phyloP scores from a whole-genome alignment of 2,329 filamentous ascomycete species.

The Dichotomopilus funicola region DNA sequence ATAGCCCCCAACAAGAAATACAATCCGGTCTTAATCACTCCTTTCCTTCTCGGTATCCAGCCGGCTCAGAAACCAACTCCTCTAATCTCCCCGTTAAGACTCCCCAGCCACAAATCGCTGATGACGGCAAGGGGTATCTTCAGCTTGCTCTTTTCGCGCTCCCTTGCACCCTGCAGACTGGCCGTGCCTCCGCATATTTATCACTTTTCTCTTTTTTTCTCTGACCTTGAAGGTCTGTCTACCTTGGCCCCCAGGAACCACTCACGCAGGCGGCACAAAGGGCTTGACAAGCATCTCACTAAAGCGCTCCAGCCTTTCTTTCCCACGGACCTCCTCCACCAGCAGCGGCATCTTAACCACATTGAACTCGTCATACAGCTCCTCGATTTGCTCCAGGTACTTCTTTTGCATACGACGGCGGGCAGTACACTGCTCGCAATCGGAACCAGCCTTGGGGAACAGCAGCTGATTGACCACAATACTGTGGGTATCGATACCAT shows the following conservation, averaged over 20 bases:
- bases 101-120: too few relatives aligned
- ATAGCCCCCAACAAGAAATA: too few relatives aligned
- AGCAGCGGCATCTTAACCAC: conserved; percentile 97
- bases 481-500: conserved; percentile 90
- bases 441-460: conserved; percentile 78
- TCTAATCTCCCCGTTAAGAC: too few relatives aligned
- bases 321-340: conserved; percentile 91
- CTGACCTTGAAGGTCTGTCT: not conserved
- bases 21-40: too few relatives aligned
- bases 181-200: too few relatives aligned
- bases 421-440: conserved; percentile 92
- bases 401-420: conserved; percentile 98
- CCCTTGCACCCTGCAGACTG: too few relatives aligned
- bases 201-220: too few relatives aligned
- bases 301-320: conserved; percentile 87
- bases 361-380: conserved; percentile 98
- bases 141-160: too few relatives aligned
- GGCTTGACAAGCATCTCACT: conserved; percentile 76
- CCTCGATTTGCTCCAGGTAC: conserved; percentile 97
- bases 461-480: conserved; percentile 98
- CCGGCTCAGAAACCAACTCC: too few relatives aligned
- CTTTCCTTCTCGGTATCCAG: too few relatives aligned
- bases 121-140: too few relatives aligned
- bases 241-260: not conserved
- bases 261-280: conserved; percentile 56